These are phyloP conservation scores for Tolypocladium endophyticum DNA, from an alignment of 2,329 filamentous ascomycete species.

Conservation along the genomic window DNA sequence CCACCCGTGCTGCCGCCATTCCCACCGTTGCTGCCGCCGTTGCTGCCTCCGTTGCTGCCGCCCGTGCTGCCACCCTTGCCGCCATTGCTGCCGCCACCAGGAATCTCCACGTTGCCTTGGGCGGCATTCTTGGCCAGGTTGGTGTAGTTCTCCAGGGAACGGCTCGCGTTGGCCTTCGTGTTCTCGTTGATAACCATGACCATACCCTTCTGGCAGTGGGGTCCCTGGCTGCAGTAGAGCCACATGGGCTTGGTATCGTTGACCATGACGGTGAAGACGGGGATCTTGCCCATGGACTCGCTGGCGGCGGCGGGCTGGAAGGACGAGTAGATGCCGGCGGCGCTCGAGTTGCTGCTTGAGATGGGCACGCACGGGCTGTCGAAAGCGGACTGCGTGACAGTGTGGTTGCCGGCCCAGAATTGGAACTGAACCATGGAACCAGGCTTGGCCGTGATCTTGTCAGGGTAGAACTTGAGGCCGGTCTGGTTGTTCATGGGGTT, in stretches of 20 bases:
- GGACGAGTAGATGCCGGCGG: conserved; percentile 54
- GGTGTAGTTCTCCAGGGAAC: conserved; percentile 41
- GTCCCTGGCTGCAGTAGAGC: conserved; percentile 66
- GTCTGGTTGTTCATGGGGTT: conserved; percentile 36
- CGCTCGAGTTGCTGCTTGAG: conserved; percentile 35
- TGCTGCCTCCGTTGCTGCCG: conserved; percentile 1
- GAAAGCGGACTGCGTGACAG: conserved; percentile 68
- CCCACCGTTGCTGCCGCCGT: conserved; percentile 6
- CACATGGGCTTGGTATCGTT: conserved; percentile 62
- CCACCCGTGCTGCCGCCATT: conserved; percentile 4
- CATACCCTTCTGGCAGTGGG: conserved; percentile 69
- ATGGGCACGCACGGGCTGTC: conserved; percentile 59
- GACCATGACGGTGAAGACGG: conserved; percentile 62
- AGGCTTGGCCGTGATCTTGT: conserved; percentile 50
- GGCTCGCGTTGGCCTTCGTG: conserved; percentile 38
- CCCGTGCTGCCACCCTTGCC: conserved; percentile 11
- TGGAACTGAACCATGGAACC: conserved; percentile 60
- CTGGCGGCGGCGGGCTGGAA: conserved; percentile 53
- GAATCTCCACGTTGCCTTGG: conserved; percentile 13
- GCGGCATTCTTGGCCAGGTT: conserved; percentile 19
- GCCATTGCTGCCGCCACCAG: conserved; percentile 6
- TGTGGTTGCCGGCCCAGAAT: conserved; percentile 62
- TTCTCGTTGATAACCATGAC: conserved; percentile 66
- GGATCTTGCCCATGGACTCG: conserved; percentile 36
- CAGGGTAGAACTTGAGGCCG: conserved; percentile 51